A percentile compares a stretch with the other conserved stretches of the same genome.
Conservation (phyloP, 2,329 filamentous ascomycete species). For the Aspergillus alliaceus region DNA sequence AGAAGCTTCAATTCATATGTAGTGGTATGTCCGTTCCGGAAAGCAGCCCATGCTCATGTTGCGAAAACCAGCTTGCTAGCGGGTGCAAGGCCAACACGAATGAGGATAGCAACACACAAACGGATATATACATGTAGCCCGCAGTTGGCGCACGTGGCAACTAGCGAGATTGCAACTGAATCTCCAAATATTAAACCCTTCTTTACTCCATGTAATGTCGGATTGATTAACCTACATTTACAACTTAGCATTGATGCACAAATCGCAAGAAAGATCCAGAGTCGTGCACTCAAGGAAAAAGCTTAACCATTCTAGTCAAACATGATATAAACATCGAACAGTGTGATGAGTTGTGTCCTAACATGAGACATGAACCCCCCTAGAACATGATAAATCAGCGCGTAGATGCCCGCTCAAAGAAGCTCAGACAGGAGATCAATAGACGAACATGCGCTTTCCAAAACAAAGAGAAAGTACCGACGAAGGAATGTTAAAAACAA, state of each 20-base stretch:
- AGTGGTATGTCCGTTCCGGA: too few species aligned
- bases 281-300: not conserved
- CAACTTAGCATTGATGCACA: too few species aligned
- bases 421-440: not conserved
- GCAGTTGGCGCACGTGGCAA: not conserved
- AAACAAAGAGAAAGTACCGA: not conserved
- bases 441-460: constrained; percentile 4
- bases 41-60: too few species aligned
- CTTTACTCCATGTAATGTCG: too few species aligned
- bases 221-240: too few species aligned
- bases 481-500: constrained; percentile 10
- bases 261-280: not conserved
- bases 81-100: too few species aligned
- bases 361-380: not conserved
- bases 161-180: too few species aligned
- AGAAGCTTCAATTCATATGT: too few species aligned
- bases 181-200: too few species aligned
- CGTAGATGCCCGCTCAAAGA: constrained; percentile 5
- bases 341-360: not conserved
- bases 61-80: too few species aligned
- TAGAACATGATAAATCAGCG: not conserved
- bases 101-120: too few species aligned
- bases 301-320: not conserved
- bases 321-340: constrained; percentile 2
- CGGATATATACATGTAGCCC: too few species aligned